These are phyloP conservation scores for Puccinia brachypodii DNA, from an alignment of 1,284 basidiomycete genomes.

Conservation along the genomic window DNA sequence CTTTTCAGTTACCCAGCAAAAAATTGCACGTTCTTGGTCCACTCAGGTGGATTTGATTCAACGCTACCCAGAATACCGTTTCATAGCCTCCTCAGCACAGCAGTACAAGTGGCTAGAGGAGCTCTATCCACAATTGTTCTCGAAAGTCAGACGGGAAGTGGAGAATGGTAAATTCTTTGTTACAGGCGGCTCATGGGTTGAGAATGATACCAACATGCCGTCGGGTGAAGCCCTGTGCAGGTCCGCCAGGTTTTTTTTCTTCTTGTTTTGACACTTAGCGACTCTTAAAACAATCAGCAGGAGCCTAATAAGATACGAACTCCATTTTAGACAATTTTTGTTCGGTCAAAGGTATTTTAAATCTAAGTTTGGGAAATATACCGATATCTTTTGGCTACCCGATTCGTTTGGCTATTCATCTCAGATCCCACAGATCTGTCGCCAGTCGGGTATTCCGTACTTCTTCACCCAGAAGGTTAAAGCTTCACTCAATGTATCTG, in stretches of 20 bases:
- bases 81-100: slow-evolving; percentile 85
- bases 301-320: neutral
- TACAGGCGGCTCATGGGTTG: slow-evolving; percentile 80
- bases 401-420: slow-evolving; percentile 70
- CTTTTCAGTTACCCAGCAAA: slow-evolving; percentile 90
- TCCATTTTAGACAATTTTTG: slow-evolving; percentile 68
- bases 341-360: slow-evolving; percentile 89
- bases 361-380: slow-evolving; percentile 76
- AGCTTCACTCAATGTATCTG: slow-evolving; percentile 62
- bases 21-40: slow-evolving; percentile 91
- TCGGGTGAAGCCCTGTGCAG: slow-evolving; percentile 83
- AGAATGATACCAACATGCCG: slow-evolving; percentile 90
- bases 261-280: neutral
- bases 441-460: slow-evolving; percentile 82
- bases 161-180: slow-evolving; percentile 76
- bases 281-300: neutral
- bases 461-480: slow-evolving; percentile 97
- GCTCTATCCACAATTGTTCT: slow-evolving; percentile 84
- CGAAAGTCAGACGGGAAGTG: slow-evolving; percentile 74
- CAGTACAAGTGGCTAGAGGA: slow-evolving; percentile 84
- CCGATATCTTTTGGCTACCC: slow-evolving; percentile 67
- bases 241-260: neutral
- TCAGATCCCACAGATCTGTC: slow-evolving; percentile 78
- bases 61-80: slow-evolving; percentile 93
- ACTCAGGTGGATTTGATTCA: slow-evolving; percentile 87